Conservation (phyloP, 805 yeast genomes). For the Torulaspora gathmanii region DNA sequence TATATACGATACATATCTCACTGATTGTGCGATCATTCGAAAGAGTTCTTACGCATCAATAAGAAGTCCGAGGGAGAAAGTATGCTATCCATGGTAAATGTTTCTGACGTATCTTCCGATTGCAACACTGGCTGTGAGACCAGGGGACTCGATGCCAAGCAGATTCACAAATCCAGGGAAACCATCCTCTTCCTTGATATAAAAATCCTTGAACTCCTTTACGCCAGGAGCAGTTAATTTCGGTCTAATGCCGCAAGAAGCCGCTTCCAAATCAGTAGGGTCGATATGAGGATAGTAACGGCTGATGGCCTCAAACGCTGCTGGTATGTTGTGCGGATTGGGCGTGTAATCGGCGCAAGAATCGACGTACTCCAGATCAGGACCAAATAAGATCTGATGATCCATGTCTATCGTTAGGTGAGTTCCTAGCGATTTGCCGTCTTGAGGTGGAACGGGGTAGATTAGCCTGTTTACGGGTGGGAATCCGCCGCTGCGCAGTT, state of each 20-base stretch:
- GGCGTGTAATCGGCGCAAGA: conserved; percentile 46
- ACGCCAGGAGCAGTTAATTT: conserved; percentile 50
- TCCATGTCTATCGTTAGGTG: conserved; percentile 81
- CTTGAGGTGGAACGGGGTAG: conserved; percentile 76
- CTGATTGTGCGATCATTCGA: background rate
- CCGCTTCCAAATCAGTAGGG: conserved; percentile 50
- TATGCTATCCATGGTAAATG: conserved; percentile 17
- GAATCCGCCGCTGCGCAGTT: conserved; percentile 42
- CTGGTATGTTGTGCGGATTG: conserved; percentile 43
- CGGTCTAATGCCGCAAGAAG: conserved; percentile 82
- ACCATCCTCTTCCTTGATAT: conserved; percentile 63
- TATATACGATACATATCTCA: background rate
- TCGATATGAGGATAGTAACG: conserved; percentile 61
- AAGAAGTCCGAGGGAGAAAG: background rate
- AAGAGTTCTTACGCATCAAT: background rate
- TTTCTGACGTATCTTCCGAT: conserved; percentile 66
- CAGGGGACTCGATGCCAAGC: conserved; percentile 87
- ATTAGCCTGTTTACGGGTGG: conserved; percentile 54
- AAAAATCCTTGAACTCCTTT: conserved; percentile 61
- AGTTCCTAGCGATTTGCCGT: conserved; percentile 75
- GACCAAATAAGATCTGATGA: conserved; percentile 79
- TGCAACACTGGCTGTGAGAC: conserved; percentile 77
- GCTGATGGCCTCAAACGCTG: conserved; percentile 54
- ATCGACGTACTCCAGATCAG: conserved; percentile 79
- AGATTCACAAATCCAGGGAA: conserved; percentile 75